Evolutionary conservation across 78 protist genomes (phyloP), one percentile per base, ranked within the genome.

Genomic region (Cavenderia fasciculata): DNA sequence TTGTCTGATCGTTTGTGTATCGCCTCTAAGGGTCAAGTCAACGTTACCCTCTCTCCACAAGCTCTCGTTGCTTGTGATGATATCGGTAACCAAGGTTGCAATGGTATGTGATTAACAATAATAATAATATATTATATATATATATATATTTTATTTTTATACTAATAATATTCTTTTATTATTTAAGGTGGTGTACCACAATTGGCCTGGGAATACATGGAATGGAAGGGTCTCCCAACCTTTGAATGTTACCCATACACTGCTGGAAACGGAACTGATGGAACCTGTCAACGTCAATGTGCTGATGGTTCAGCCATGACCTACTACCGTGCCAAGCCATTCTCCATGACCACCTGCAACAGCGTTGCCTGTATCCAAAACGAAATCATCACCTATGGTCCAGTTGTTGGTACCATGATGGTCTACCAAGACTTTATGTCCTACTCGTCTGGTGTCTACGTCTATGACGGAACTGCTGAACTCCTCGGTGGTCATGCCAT

Each of bases 401-500:
- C 94, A 52, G 49, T 90, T 31, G 72, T 25, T 12, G 94, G 72
- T 56, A 62, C 92, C 59, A 73, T 90, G 87, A 61, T 43, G 4
- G 95, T 93, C 49, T 93, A 93, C 29, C 12, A 43, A 3, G 94
- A 91, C 47, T 91, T 91, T 36, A 68, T 71, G 77, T 41, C 82
- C 0, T 89, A 90, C 86, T 65, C 51, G 52, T 61, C 76, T 25
- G 95, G 95, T 78, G 94, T 92, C 25, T 92, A 92, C 69, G 62
- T 71, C 41, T 21, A 70, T 38, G 43, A 40, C n/a, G 41, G 51
- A 23, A 33, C 52, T 34, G 14, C 87, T 1, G 8, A 44, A 14
- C 51, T 52, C 25, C 29, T 91, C 19, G 94, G 94, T 59, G 92
- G 92, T 51, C 92, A 85, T 57, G 92, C 92, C 5, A 85, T 85